A percentile compares a stretch with the other conserved stretches of the same genome.
phyloP scores from a whole-genome alignment of 2,329 filamentous ascomycete genomes.

The Cylindrodendrum hubeiense region DNA sequence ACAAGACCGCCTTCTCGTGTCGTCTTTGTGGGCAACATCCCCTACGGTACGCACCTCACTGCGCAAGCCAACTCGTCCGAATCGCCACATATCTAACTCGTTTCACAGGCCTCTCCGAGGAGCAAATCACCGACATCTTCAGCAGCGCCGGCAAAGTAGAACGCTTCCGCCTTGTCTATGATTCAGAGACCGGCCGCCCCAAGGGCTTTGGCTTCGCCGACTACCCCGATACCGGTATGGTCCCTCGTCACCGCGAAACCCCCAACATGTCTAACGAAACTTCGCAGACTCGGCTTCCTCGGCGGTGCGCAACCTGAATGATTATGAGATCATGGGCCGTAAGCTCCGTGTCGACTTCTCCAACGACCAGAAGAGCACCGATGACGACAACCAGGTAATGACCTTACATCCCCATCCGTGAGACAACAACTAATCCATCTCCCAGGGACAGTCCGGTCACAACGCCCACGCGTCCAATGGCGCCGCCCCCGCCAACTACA shows the following conservation, averaged over 20 bases:
- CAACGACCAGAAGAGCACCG: conserved; percentile 85
- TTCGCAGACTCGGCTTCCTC: conserved; percentile 81
- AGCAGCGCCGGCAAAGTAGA: conserved; percentile 90
- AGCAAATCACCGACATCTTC: conserved; percentile 95
- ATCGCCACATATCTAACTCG: conserved; percentile 36
- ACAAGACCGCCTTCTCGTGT: conserved; percentile 82
- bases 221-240: conserved; percentile 87
- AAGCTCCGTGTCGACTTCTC: conserved; percentile 97
- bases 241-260: background rate
- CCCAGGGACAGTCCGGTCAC: conserved; percentile 36
- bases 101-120: conserved; percentile 87
- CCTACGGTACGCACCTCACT: conserved; percentile 71
- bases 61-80: background rate
- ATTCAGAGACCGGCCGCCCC: conserved; percentile 92
- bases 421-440: background rate
- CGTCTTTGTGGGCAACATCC: conserved; percentile 88
- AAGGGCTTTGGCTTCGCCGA: conserved; percentile 98
- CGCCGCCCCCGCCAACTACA: conserved; percentile 47
- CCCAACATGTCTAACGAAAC: conserved; percentile 28
- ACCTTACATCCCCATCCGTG: background rate
- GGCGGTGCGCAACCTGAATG: conserved; percentile 94
- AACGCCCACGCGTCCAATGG: conserved; percentile 50
- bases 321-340: conserved; percentile 93
- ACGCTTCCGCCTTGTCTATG: conserved; percentile 93
- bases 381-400: conserved; percentile 56